A percentile compares a stretch with the other conserved stretches of the same genome.
These are phyloP conservation scores for Orbilia ellipsospora DNA, from an alignment of 2,329 filamentous ascomycete species.

Conservation along the genomic window DNA sequence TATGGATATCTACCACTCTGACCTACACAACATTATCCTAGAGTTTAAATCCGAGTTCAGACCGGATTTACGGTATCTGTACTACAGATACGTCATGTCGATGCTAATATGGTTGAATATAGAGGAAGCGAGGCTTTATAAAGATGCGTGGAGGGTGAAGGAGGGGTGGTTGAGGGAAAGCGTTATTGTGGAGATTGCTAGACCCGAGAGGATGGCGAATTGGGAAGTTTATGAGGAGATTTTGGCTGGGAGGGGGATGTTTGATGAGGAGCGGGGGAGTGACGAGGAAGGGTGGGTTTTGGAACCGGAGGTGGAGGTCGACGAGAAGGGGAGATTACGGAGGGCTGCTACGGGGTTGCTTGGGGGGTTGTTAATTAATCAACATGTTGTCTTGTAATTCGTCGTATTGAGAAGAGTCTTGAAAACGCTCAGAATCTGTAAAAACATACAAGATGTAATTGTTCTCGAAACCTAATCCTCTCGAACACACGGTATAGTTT, in stretches of 20 bases:
- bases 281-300: constrained; percentile 21
- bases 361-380: constrained; percentile 17
- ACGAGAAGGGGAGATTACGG: constrained; percentile 3
- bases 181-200: constrained; percentile 35
- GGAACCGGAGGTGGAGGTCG: background rate
- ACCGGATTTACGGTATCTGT: constrained; percentile 39
- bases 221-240: constrained; percentile 47
- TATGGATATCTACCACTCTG: constrained; percentile 30
- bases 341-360: constrained; percentile 29
- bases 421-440: too few species aligned
- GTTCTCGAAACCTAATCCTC: too few species aligned
- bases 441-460: too few species aligned
- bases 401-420: too few species aligned
- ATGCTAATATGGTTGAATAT: constrained; percentile 43
- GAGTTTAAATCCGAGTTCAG: constrained; percentile 43
- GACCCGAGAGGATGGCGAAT: constrained; percentile 35
- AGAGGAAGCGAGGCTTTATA: constrained; percentile 22
- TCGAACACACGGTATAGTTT: too few species aligned
- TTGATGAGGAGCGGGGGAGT: constrained; percentile 26
- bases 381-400: background rate
- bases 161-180: constrained; percentile 41
- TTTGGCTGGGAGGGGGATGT: constrained; percentile 20
- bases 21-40: constrained; percentile 38
- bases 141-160: constrained; percentile 33
- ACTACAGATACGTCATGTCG: constrained; percentile 28